A percentile compares a stretch with the other conserved stretches of the same genome.
Evolutionary conservation across 345 rosid species (phyloP).

Genomic region (Erucastrum elatum): DNA sequence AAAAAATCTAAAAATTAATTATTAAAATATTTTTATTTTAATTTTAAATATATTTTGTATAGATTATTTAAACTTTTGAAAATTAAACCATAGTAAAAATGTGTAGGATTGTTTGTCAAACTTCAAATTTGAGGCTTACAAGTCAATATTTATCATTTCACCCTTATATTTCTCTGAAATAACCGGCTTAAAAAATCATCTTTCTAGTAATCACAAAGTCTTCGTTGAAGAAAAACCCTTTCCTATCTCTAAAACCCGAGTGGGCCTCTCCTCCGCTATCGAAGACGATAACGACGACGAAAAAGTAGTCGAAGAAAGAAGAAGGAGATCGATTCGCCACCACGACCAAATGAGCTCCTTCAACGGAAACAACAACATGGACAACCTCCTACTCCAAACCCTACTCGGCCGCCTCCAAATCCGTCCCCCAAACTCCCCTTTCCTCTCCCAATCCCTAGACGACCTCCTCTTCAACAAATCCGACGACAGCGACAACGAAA

Average conservation of each 20-base stretch:
- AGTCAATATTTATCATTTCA: no score
- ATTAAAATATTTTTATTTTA: no score
- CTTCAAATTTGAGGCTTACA: no score
- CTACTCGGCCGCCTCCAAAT: slow-evolving; percentile 87
- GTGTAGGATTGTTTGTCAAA: no score
- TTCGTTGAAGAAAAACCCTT: slow-evolving; percentile 28
- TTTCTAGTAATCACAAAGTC: no score
- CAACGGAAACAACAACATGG: slow-evolving; percentile 57
- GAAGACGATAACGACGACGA: neutral
- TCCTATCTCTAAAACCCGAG: slow-evolving; percentile 36
- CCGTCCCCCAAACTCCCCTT: slow-evolving; percentile 53
- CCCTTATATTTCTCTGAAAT: no score
- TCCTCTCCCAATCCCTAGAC: slow-evolving; percentile 74
- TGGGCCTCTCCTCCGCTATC: neutral
- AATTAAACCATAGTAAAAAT: no score
- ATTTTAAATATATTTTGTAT: no score
- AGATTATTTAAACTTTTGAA: no score
- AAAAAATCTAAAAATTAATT: no score
- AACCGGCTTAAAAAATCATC: no score
- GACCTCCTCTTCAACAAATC: slow-evolving; percentile 77
- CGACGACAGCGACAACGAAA: slow-evolving; percentile 52
- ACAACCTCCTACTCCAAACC: slow-evolving; percentile 73
- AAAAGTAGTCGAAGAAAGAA: no score
- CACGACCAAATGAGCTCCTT: slow-evolving; percentile 69
- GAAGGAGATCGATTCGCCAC: slow-evolving; percentile 10